A percentile compares a stretch with the other conserved stretches of the same genome.
Evolutionary conservation across 2,329 filamentous ascomycete species (phyloP).

Genomic region (Sphaerulina musiva): DNA sequence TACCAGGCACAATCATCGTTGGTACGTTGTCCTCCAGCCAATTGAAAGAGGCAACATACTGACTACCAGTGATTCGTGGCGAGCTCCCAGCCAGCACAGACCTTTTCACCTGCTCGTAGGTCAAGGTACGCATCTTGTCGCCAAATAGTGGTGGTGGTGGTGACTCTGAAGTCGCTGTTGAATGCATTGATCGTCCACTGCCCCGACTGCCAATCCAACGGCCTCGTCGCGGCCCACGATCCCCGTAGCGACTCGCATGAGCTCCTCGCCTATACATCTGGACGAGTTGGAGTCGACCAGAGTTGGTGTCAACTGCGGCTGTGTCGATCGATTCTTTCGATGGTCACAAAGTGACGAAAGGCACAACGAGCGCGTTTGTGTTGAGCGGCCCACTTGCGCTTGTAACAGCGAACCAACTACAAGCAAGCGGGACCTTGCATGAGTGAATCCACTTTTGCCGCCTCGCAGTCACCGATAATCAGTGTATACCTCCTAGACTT

Average conservation of each 20-base stretch:
- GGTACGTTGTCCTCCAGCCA: conserved; percentile 39
- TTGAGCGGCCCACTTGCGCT: no score
- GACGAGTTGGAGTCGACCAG: no score
- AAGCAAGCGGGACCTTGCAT: no score
- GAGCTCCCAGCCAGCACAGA: not conserved
- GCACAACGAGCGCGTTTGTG: no score
- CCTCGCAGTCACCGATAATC: no score
- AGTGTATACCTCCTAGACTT: no score
- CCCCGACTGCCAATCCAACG: not conserved
- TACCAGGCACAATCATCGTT: conserved; percentile 44
- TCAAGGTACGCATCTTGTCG: not conserved
- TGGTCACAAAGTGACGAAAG: no score
- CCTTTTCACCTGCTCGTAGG: not conserved
- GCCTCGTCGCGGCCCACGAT: not conserved
- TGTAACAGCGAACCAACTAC: no score
- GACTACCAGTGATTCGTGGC: conserved; percentile 12
- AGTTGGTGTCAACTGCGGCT: no score
- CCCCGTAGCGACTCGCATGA: not conserved
- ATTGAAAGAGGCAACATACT: conserved; percentile 49
- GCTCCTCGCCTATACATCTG: not conserved
- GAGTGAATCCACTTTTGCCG: no score
- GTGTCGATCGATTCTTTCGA: no score
- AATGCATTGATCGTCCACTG: not conserved
- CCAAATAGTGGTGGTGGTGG: not conserved
- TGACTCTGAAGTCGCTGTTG: not conserved